These are phyloP conservation scores for Colletotrichum theobromicola DNA, from an alignment of 2,329 filamentous ascomycete species.

Conservation along the genomic window DNA sequence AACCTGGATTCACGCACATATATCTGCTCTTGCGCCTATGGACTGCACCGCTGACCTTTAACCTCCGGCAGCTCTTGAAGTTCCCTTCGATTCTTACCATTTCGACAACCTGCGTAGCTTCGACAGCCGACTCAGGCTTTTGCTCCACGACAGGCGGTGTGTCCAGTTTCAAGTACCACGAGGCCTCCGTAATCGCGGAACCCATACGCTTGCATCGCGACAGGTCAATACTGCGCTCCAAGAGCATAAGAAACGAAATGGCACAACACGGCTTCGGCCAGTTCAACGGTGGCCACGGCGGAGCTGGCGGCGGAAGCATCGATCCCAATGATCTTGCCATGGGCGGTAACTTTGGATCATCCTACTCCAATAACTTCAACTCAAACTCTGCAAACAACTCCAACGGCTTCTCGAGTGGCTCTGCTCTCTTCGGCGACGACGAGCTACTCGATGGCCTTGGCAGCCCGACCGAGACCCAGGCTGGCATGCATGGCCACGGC, in stretches of 20 bases:
- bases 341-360: constrained; percentile 62
- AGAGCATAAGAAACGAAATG: constrained; percentile 40
- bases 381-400: constrained; percentile 61
- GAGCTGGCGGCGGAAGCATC: constrained; percentile 59
- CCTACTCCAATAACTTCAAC: constrained; percentile 62
- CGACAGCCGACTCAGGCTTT: not conserved
- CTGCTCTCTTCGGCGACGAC: constrained; percentile 83
- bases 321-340: constrained; percentile 87
- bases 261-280: constrained; percentile 62
- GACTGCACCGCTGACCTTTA: not conserved
- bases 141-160: constrained; percentile 7
- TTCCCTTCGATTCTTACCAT: not conserved
- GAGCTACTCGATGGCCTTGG: constrained; percentile 80
- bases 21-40: not conserved
- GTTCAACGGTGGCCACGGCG: constrained; percentile 59
- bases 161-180: not conserved
- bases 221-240: not conserved
- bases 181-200: not conserved
- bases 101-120: not conserved
- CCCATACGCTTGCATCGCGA: not conserved
- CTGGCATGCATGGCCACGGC: constrained; percentile 56
- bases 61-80: not conserved
- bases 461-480: constrained; percentile 57
- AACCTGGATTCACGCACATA: not conserved
- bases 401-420: constrained; percentile 78